These are phyloP conservation scores for Colletotrichum tamarilloi DNA, from an alignment of 2,329 filamentous ascomycete species.

Conservation along the genomic window DNA sequence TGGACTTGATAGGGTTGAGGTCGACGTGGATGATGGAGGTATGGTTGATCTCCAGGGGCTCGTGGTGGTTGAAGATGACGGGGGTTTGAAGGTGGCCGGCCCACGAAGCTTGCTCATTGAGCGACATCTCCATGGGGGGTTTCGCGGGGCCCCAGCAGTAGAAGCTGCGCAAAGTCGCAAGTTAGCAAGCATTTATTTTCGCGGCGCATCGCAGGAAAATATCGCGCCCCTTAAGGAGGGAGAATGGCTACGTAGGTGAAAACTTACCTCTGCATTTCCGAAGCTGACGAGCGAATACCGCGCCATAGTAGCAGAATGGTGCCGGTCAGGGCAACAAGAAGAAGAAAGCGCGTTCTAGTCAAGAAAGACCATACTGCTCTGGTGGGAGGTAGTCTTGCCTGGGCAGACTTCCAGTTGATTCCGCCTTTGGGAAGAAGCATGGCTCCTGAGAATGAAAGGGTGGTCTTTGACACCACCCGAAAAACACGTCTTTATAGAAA, in stretches of 20 bases:
- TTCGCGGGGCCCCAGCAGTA: conserved; percentile 97
- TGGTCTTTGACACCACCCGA: conserved; percentile 54
- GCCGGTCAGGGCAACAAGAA: conserved; percentile 77
- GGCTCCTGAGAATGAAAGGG: conserved; percentile 39
- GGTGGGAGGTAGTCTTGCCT: conserved; percentile 80
- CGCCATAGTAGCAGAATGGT: conserved; percentile 88
- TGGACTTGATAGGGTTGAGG: conserved; percentile 87
- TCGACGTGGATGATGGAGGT: conserved; percentile 82
- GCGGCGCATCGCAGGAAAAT: neutral
- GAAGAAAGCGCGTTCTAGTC: conserved; percentile 81
- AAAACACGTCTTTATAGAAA: conserved; percentile 29
- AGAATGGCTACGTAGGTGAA: neutral
- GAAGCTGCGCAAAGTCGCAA: conserved; percentile 69
- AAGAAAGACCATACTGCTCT: conserved; percentile 77
- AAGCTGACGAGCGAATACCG: conserved; percentile 81
- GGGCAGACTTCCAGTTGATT: conserved; percentile 92
- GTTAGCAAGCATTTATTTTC: conserved; percentile 13
- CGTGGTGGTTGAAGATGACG: conserved; percentile 96
- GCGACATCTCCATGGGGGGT: conserved; percentile 94
- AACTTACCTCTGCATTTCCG: conserved; percentile 89
- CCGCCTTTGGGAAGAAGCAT: conserved; percentile 95
- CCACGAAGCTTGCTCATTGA: conserved; percentile 93
- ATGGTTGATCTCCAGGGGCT: conserved; percentile 85
- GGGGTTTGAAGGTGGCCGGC: conserved; percentile 89
- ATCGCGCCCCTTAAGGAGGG: conserved; percentile 5